Base-by-base conservation (phyloP, 495 filamentous ascomycete species). In the Penicillium nucicola region DNA sequence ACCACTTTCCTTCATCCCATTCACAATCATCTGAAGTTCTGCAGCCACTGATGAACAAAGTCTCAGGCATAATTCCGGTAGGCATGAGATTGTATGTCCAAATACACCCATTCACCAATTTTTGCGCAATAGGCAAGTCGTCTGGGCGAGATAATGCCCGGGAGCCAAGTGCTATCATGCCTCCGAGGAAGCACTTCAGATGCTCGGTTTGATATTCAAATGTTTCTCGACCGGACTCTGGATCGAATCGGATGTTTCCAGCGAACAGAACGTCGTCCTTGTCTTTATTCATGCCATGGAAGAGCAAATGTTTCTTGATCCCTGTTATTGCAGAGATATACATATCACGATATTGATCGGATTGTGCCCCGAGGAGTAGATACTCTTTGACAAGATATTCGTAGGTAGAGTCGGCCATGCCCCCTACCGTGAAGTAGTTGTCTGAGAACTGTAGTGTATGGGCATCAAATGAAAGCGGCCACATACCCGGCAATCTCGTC, bases 351-450 rank as follows among this genome's bases (percentile, higher is more conserved):
- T 96, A 95, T 64, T 93, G 88, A n/a, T 84, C 77, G 28, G 80
- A 84, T 38, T 82, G 74, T 2, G 86, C 92, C 48, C 90, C 92
- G 12, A 97, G 78, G 14, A 98, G 78, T 39, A 82, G 74, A 55
- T 83, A 67, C 56, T 80, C 69, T 62, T 97, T 98, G 14, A 93
- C 87, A 39, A 98, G 82, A 66, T 98, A 98, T 64, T 98, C 93
- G 64, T 97, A 97, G 1, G 88, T 80, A 5, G 89, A 95, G 64
- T 98, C 93, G 37, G 91, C 87, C 73, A 85, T 85, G 41, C 87
- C 91, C 25, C 92, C 92, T 50, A 97, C 83, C 0, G 82, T 86
- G 57, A 84, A 97, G 32, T 74, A 68, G 15, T 67, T 65, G 19
- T 67, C 57, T 12, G 57, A 61, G 42, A 84, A 81, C 28, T 62